Evolutionary conservation across 441 rosid species (phyloP).

Genomic region (Pelargonium cotyledonis): DNA sequence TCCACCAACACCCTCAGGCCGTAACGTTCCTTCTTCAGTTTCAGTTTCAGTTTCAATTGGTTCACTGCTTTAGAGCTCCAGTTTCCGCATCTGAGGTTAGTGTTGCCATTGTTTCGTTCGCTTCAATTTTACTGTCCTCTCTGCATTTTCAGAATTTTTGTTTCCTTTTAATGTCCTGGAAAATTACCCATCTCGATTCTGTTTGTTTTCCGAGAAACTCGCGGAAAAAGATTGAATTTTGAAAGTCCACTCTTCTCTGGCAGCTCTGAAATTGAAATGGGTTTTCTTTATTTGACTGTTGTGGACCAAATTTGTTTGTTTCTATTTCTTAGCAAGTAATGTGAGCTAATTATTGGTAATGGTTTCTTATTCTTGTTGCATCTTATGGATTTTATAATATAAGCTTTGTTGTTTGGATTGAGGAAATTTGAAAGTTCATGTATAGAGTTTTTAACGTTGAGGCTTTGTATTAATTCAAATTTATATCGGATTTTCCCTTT

Average conservation of each 20-base stretch:
- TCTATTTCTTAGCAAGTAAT: not conserved
- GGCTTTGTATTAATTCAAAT: not conserved
- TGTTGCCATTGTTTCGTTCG: not conserved
- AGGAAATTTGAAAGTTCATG: not conserved
- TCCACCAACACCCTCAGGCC: not conserved
- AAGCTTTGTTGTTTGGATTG: not conserved
- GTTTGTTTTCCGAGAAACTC: slow-evolving; percentile 15
- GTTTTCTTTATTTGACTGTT: not conserved
- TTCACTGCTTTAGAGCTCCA: not conserved
- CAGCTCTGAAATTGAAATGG: not conserved
- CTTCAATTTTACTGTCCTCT: not conserved
- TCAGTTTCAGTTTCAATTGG: not conserved
- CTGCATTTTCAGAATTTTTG: not conserved
- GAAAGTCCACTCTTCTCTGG: not conserved
- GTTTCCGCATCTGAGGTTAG: not conserved
- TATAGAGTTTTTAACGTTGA: not conserved
- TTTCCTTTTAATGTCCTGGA: not conserved
- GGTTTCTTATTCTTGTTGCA: not conserved
- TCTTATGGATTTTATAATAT: not conserved
- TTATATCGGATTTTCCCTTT: not conserved
- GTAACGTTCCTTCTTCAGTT: not conserved
- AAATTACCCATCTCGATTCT: slow-evolving; percentile 6
- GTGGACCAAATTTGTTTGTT: not conserved
- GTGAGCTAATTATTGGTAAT: not conserved
- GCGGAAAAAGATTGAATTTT: not conserved